Evolutionary conservation across 139 green algal species (phyloP), one percentile per base, ranked within the genome.

Genomic region (Chlorella sp.): DNA sequence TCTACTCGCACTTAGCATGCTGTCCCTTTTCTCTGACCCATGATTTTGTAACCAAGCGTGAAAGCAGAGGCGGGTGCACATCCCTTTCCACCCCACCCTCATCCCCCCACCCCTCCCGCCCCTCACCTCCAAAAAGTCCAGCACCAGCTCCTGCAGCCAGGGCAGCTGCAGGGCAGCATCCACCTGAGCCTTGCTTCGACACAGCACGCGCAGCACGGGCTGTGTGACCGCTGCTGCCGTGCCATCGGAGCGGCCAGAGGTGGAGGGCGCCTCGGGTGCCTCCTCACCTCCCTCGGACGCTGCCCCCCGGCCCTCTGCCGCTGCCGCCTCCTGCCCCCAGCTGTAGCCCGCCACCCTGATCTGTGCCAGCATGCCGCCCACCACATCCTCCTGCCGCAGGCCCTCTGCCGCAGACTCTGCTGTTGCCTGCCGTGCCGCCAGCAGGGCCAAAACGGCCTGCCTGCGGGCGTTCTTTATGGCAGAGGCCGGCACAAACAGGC

Each of bases 71-170:
- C n/a, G n/a, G n/a, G n/a, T n/a, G n/a, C n/a, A n/a, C n/a, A n/a
- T n/a, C n/a, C n/a, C n/a, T n/a, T 3, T 14, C 21, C 22, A 68
- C 18, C 60, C 60, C 60, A 14, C 60, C 60, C 15, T 68, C 60
- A 14, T 26, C 60, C 21, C 22, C 64, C 64, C 64, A 71, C 21
- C 21, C 22, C 16, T 14, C 34, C 79, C 30, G 11, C 9, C 34
- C 32, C 81, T 37, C 69, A 92, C 93, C 89, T 97, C 95, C 11
- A 98, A 88, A 87, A 98, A 98, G 93, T 98, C 97, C 9, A 98
- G 86, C 32, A 96, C 91, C 48, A 98, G 89, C 88, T 98, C 97
- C 3, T 93, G 21, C 42, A 98, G 88, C 95, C 95, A 98, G 18
- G 93, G 88, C 81, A 98, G 53, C 39, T 66, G 2, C 24, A 95